Percentiles rank a stretch among this genome's conserved stretches.
phyloP scores from a whole-genome alignment of 2,329 filamentous ascomycete species.

The Leptoxyphium fumago region DNA sequence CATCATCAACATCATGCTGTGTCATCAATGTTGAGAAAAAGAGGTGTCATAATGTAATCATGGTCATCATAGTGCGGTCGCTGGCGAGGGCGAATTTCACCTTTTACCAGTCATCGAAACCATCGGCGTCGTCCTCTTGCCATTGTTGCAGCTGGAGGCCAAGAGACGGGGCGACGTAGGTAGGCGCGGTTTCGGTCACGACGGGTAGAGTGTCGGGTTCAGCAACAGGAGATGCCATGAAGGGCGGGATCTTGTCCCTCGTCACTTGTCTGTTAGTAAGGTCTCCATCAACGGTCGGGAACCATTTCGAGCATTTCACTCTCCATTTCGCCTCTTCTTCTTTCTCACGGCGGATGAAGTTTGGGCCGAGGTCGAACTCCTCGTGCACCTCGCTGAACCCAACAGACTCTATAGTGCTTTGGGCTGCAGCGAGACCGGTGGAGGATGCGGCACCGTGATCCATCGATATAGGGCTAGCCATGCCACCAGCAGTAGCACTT shows the following conservation, averaged over 20 bases:
- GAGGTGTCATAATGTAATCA: background rate
- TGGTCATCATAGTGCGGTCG: background rate
- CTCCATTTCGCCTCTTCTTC: conserved; percentile 89
- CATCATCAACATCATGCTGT: background rate
- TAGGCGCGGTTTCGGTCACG: no score
- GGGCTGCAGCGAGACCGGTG: conserved; percentile 11
- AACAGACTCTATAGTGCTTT: conserved; percentile 40
- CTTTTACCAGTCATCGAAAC: background rate
- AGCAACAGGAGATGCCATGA: background rate
- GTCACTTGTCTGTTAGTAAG: background rate
- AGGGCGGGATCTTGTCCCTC: background rate
- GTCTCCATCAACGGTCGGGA: conserved; percentile 27
- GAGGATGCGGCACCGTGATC: conserved; percentile 4
- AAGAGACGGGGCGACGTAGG: background rate
- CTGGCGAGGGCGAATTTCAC: background rate
- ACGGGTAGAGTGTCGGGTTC: background rate
- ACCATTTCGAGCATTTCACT: conserved; percentile 76
- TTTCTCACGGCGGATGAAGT: conserved; percentile 76
- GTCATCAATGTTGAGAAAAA: background rate
- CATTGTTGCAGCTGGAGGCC: background rate
- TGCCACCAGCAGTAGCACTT: conserved; percentile 8
- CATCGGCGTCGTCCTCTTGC: background rate
- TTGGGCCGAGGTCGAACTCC: conserved; percentile 93
- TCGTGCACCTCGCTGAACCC: conserved; percentile 65
- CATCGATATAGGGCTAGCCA: conserved; percentile 13